Base-by-base conservation (phyloP, 2,329 filamentous ascomycete genomes). In the Apiospora saccharicola region DNA sequence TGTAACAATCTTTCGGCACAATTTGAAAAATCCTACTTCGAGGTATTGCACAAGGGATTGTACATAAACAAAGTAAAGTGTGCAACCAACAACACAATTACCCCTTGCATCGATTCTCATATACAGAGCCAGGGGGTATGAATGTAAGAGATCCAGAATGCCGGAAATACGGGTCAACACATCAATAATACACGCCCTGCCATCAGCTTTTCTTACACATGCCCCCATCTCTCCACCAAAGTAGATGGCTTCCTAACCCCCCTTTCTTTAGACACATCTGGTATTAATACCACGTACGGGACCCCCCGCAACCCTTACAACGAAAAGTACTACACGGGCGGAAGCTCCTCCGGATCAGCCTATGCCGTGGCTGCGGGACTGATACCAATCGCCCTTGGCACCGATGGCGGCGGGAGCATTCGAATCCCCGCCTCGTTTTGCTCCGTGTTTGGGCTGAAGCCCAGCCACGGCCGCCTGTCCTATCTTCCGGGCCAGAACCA, bases 281-380 rank as follows among this genome's bases (percentile, higher is more conserved):
- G 93, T 78, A 93, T 93, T 82, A 95, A 95, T 76, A 90, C 90
- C 4, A 89, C 87, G 71, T 88, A 89, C 75, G 93, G 93, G 67
- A 96, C 94, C 0, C 93, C 94, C 0, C 85, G 86, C 19, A 96
- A 96, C 77, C 94, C 94, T 0, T 90, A 93, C 80, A 94, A 95
- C 79, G 80, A 84, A 0, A 79, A 85, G 3, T 96, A 94, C 83
- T 96, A 96, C 81, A 90, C 90, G 3, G 93, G 93, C 68, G 93
- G 93, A 19, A 93, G 91, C 7, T 95, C 93, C 0, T 93, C 92
- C 2, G 93, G 93, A 1, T 90, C 90, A 6, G 93, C 86, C 0
- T 94, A 93, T 77, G 90, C 90, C 14, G 90, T 94, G n/a, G 86
- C 87, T 1, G 83, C 90, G 7, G 93, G 93, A 0, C 85, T 95